A percentile compares a stretch with the other conserved stretches of the same genome.
phyloP scores from a whole-genome alignment of 805 yeast genomes.

The Suhomyces pyralidae region DNA sequence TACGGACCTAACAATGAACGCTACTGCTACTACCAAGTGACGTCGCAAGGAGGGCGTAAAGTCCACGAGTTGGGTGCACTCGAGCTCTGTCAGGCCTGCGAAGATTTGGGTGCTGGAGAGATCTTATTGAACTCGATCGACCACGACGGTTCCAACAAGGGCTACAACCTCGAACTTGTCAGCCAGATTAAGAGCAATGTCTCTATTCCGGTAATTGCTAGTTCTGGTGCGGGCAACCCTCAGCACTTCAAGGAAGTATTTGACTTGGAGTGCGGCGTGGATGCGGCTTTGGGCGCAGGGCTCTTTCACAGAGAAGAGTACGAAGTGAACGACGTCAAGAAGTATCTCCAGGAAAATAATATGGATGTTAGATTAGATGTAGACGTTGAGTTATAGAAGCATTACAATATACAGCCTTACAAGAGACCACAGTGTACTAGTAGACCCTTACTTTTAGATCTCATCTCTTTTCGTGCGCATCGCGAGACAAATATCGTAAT shows the following conservation, averaged over 20 bases:
- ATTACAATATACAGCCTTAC: too few relatives aligned
- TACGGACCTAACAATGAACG: slow-evolving; percentile 85
- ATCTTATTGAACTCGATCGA: slow-evolving; percentile 90
- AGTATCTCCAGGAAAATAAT: slow-evolving; percentile 48
- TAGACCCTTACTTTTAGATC: background rate
- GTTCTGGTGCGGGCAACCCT: slow-evolving; percentile 96
- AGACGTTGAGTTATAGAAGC: slow-evolving; percentile 18
- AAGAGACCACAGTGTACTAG: too few relatives aligned
- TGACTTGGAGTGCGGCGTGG: slow-evolving; percentile 66
- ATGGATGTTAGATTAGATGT: slow-evolving; percentile 72
- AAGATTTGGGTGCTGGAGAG: slow-evolving; percentile 95
- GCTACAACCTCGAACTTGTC: slow-evolving; percentile 85
- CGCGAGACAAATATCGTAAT: background rate
- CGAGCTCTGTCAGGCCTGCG: slow-evolving; percentile 86
- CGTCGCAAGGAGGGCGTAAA: slow-evolving; percentile 96
- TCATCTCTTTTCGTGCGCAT: background rate
- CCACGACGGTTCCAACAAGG: slow-evolving; percentile 94
- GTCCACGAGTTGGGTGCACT: slow-evolving; percentile 80
- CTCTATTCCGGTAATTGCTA: slow-evolving; percentile 90
- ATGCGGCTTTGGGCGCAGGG: slow-evolving; percentile 99
- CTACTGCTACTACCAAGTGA: slow-evolving; percentile 92
- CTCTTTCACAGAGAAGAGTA: slow-evolving; percentile 96
- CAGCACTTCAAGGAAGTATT: slow-evolving; percentile 88
- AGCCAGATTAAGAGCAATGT: slow-evolving; percentile 74
- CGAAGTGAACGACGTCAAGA: slow-evolving; percentile 80